Conservation (phyloP, 371 early-diverging fungal species). For the Nosema muscidifuracis region DNA sequence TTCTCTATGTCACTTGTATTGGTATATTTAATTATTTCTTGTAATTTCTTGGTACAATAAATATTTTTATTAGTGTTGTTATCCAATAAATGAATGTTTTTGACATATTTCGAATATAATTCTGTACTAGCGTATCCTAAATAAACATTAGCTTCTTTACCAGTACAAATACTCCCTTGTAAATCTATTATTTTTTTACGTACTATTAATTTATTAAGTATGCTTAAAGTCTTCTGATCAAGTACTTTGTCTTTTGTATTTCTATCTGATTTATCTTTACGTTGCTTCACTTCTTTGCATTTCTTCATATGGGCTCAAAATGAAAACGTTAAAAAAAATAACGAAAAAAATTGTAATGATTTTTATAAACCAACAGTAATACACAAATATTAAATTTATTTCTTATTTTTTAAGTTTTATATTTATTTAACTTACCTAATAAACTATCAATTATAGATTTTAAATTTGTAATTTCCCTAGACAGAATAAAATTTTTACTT, state of each 20-base stretch:
- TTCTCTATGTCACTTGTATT: not conserved
- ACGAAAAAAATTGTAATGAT: no score
- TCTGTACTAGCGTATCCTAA: conserved; percentile 35
- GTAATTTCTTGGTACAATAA: not conserved
- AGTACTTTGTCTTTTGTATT: conserved; percentile 93
- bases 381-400: no score
- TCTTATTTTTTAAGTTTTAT: no score
- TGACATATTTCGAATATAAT: conserved; percentile 54
- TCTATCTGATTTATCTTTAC: conserved; percentile 80
- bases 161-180: conserved; percentile 90
- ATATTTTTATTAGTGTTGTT: conserved; percentile 13
- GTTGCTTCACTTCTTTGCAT: conserved; percentile 48
- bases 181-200: conserved; percentile 78
- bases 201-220: conserved; percentile 85
- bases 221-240: conserved; percentile 88
- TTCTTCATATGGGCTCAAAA: conserved; percentile 33
- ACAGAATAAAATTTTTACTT: not conserved
- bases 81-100: conserved; percentile 16
- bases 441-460: not conserved
- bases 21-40: conserved; percentile 2
- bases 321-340: not conserved
- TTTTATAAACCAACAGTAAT: no score
- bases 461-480: not conserved
- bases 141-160: conserved; percentile 73
- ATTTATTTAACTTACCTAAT: not conserved